Conservation (phyloP, 768 basidiomycete species). For the Suillus discolor region DNA sequence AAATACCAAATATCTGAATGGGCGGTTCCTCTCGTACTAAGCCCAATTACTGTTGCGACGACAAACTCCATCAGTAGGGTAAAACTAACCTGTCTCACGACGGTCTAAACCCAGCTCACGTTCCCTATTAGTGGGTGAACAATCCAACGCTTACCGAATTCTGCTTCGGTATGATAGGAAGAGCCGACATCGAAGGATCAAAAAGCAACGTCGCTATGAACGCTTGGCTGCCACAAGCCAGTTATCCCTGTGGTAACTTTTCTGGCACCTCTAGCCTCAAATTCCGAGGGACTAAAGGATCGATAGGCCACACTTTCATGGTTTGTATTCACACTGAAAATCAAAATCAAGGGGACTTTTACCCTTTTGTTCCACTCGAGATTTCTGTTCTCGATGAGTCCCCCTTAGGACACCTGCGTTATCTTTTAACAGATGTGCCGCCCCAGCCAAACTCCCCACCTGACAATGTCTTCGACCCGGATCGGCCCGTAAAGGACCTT, state of each 20-base stretch:
- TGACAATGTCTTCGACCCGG: constrained; percentile 77
- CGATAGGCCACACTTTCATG: constrained; percentile 84
- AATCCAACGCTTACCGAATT: constrained; percentile 82
- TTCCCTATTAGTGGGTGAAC: constrained; percentile 83
- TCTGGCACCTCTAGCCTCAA: constrained; percentile 76
- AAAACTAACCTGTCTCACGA: constrained; percentile 88
- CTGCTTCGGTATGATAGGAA: constrained; percentile 82
- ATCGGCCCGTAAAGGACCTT: constrained; percentile 69
- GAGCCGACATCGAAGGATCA: constrained; percentile 83
- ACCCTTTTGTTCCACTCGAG: constrained; percentile 77
- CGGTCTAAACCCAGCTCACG: constrained; percentile 82
- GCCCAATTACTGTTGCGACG: constrained; percentile 76
- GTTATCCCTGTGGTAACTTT: constrained; percentile 48
- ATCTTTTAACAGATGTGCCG: constrained; percentile 81
- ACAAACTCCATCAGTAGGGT: constrained; percentile 77
- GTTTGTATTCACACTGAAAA: constrained; percentile 82
- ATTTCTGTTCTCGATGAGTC: constrained; percentile 81
- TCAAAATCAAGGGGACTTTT: constrained; percentile 82
- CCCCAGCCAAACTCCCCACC: constrained; percentile 84
- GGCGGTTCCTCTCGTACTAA: constrained; percentile 84
- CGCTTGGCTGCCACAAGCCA: constrained; percentile 65
- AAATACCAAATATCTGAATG: constrained; percentile 85
- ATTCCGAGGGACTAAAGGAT: constrained; percentile 81
- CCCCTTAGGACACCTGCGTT: constrained; percentile 81
- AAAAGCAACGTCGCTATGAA: constrained; percentile 85